Evolutionary conservation across 192 early-diverging fungal genomes (phyloP).

Genomic region (Coemansia sp.): DNA sequence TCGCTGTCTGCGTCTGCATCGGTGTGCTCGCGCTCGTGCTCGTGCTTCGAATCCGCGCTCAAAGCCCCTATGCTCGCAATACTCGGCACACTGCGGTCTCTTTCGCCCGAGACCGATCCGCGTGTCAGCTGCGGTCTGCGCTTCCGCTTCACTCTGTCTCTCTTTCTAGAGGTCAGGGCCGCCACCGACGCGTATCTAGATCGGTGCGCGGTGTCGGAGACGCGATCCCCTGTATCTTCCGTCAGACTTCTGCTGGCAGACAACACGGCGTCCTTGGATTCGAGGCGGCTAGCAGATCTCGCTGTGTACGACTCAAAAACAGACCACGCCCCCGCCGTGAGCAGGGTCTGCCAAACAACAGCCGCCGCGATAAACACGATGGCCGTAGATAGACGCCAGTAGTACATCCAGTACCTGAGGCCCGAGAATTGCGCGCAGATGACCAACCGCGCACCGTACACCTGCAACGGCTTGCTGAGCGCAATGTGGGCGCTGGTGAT

Average conservation of each 20-base stretch:
- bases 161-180: background rate
- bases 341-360: slow-evolving; percentile 57
- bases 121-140: background rate
- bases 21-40: background rate
- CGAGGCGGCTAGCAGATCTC: background rate
- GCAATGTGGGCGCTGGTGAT: slow-evolving; percentile 54
- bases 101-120: background rate
- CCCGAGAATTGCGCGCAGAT: slow-evolving; percentile 66
- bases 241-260: background rate
- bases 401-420: slow-evolving; percentile 74
- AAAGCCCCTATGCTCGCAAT: background rate
- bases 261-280: background rate
- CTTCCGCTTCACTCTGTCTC: background rate
- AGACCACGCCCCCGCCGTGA: slow-evolving; percentile 47
- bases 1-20: background rate
- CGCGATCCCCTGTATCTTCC: background rate
- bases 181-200: background rate
- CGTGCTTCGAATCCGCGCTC: background rate
- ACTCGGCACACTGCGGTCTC: background rate
- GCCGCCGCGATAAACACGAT: slow-evolving; percentile 58
- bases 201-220: background rate
- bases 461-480: slow-evolving; percentile 59
- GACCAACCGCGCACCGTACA: slow-evolving; percentile 52
- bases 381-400: slow-evolving; percentile 66
- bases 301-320: slow-evolving; percentile 38